Conservation (phyloP, 1,139 yeast species). For the Pneumocystis canis region DNA sequence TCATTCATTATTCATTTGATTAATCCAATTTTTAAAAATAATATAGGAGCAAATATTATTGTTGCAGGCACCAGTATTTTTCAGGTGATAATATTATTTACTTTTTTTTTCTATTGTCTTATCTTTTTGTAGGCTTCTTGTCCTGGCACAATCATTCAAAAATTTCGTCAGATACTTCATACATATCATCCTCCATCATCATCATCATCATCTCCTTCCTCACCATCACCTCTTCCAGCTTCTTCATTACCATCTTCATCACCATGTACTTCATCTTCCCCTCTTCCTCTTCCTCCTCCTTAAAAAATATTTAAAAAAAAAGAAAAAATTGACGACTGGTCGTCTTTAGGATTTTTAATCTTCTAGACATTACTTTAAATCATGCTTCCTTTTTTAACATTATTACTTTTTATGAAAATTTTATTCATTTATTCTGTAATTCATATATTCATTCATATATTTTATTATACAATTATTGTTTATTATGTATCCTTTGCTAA, state of each 20-base stretch:
- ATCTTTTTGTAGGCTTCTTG: neutral
- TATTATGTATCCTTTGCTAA: too few species aligned
- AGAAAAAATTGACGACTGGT: neutral
- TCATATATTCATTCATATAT: neutral
- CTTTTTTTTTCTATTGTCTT: neutral
- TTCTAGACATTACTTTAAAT: too few species aligned
- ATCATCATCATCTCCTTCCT: neutral
- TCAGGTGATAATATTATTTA: neutral
- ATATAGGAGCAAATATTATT: constrained; percentile 61
- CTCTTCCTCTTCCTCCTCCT: neutral
- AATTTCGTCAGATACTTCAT: neutral
- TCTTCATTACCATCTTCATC: neutral
- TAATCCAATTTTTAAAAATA: neutral
- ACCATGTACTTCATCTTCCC: neutral
- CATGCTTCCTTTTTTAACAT: too few species aligned
- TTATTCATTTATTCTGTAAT: too few species aligned
- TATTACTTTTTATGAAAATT: too few species aligned
- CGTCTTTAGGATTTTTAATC: neutral
- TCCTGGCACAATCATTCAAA: constrained; percentile 1
- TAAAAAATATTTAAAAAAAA: neutral
- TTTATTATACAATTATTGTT: too few species aligned
- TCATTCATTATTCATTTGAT: neutral
- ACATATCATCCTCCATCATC: neutral
- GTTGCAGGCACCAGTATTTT: constrained; percentile 89
- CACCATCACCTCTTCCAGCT: neutral